A percentile compares a stretch with the other conserved stretches of the same genome.
Conservation (phyloP, 352 stramenopile species). For the Pythium phragmitis region DNA sequence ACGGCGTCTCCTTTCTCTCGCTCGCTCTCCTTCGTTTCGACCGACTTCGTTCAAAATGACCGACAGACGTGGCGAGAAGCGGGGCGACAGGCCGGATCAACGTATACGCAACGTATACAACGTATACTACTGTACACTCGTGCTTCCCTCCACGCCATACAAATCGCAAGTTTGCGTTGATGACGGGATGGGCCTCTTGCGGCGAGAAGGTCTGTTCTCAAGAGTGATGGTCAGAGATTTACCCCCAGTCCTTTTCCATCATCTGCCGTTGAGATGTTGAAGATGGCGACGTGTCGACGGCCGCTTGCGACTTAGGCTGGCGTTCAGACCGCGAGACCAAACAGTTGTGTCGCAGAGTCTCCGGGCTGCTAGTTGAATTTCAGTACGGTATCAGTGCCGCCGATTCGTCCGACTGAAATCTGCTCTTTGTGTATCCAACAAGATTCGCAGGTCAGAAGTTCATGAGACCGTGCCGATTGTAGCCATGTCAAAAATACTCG, state of each 20-base stretch:
- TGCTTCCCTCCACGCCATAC: neutral
- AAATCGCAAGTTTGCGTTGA: slow-evolving; percentile 15
- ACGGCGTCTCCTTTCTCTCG: slow-evolving; percentile 21
- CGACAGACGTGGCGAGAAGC: neutral
- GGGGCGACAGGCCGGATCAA: slow-evolving; percentile 1
- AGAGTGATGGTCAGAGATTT: slow-evolving; percentile 15
- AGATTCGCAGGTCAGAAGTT: neutral
- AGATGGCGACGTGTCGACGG: neutral
- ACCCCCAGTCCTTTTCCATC: slow-evolving; percentile 3
- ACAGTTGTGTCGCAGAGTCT: too few species aligned
- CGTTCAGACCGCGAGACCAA: neutral
- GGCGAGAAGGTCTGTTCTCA: slow-evolving; percentile 1
- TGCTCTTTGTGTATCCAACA: neutral
- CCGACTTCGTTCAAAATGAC: slow-evolving; percentile 20
- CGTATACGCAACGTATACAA: slow-evolving; percentile 24
- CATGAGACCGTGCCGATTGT: slow-evolving; percentile 12
- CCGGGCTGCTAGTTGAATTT: too few species aligned
- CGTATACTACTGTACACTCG: neutral
- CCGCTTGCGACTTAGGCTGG: neutral
- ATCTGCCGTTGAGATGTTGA: neutral
- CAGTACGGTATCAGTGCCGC: too few species aligned
- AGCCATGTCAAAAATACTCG: slow-evolving; percentile 26
- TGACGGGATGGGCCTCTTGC: neutral
- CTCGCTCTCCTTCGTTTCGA: slow-evolving; percentile 19
- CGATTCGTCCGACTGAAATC: neutral